A percentile compares a stretch with the other conserved stretches of the same genome.
Evolutionary conservation across 495 filamentous ascomycete genomes (phyloP).

Genomic region (Pyrenopolyporus hunteri): DNA sequence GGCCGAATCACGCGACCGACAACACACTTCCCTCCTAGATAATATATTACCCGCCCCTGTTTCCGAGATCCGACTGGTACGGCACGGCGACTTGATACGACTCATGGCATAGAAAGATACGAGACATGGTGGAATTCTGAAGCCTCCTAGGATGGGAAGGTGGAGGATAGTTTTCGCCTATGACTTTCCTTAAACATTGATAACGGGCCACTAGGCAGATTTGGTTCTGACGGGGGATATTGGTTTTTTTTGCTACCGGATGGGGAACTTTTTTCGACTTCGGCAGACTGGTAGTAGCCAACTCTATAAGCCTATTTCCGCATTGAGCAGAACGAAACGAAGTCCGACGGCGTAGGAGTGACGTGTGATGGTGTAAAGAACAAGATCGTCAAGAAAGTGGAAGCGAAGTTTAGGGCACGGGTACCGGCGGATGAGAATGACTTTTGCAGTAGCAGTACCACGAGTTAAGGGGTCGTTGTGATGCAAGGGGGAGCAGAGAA

Average conservation of each 20-base stretch:
- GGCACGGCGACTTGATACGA: slow-evolving; percentile 36
- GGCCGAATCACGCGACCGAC: slow-evolving; percentile 7
- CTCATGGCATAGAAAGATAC: slow-evolving; percentile 46
- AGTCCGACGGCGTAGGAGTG: not conserved
- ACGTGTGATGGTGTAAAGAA: too few relatives aligned
- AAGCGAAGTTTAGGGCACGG: not conserved
- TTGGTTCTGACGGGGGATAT: slow-evolving; percentile 25
- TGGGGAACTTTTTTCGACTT: slow-evolving; percentile 23
- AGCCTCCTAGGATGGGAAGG: slow-evolving; percentile 19
- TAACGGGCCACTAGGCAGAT: slow-evolving; percentile 17
- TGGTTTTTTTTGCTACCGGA: slow-evolving; percentile 13
- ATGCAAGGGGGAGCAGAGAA: not conserved
- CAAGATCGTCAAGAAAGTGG: not conserved
- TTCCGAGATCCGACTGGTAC: slow-evolving; percentile 24
- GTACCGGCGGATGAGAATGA: slow-evolving; percentile 30
- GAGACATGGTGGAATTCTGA: slow-evolving; percentile 30
- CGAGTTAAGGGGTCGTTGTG: not conserved
- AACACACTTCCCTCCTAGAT: slow-evolving; percentile 11
- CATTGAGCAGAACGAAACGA: slow-evolving; percentile 5
- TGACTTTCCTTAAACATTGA: slow-evolving; percentile 34
- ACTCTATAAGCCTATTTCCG: not conserved
- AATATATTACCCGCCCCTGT: slow-evolving; percentile 20
- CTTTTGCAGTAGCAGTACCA: slow-evolving; percentile 31
- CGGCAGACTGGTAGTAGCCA: slow-evolving; percentile 2
- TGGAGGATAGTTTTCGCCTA: slow-evolving; percentile 19